Evolutionary conservation across 306 rosid species (phyloP).

Genomic region (Lupinus albus): DNA sequence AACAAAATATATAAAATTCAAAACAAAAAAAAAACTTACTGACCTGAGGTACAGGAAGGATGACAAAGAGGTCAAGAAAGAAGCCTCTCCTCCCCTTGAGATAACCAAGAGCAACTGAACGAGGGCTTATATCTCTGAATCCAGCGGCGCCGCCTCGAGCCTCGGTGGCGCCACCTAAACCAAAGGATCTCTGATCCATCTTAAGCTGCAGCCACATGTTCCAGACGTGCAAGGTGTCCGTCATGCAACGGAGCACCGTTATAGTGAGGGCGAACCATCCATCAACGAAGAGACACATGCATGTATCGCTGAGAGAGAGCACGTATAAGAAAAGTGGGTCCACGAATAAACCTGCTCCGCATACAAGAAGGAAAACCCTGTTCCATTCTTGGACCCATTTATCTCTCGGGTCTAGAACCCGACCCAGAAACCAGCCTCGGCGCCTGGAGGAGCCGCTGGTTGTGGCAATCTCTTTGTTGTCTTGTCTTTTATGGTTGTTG

Average conservation of each 20-base stretch:
- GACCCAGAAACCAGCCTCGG: conserved; percentile 41
- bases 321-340: conserved; percentile 90
- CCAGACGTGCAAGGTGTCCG: conserved; percentile 85
- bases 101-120: conserved; percentile 63
- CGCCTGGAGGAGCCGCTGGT: background rate
- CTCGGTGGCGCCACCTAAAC: background rate
- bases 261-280: conserved; percentile 90
- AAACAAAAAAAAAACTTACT: background rate
- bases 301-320: conserved; percentile 63
- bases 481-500: background rate
- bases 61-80: conserved; percentile 77
- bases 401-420: conserved; percentile 61
- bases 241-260: conserved; percentile 87
- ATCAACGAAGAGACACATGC: conserved; percentile 78
- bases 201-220: conserved; percentile 74
- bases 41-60: conserved; percentile 90
- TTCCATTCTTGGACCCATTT: conserved; percentile 91
- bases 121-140: conserved; percentile 44
- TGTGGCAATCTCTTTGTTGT: background rate
- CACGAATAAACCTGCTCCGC: conserved; percentile 71
- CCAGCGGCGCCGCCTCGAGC: conserved; percentile 3
- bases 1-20: no score
- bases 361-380: conserved; percentile 72
- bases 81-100: conserved; percentile 68
- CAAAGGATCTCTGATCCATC: conserved; percentile 54